These are phyloP conservation scores for Kluyveromyces nonfermentans DNA, from an alignment of 805 yeast genomes.

Conservation along the genomic window DNA sequence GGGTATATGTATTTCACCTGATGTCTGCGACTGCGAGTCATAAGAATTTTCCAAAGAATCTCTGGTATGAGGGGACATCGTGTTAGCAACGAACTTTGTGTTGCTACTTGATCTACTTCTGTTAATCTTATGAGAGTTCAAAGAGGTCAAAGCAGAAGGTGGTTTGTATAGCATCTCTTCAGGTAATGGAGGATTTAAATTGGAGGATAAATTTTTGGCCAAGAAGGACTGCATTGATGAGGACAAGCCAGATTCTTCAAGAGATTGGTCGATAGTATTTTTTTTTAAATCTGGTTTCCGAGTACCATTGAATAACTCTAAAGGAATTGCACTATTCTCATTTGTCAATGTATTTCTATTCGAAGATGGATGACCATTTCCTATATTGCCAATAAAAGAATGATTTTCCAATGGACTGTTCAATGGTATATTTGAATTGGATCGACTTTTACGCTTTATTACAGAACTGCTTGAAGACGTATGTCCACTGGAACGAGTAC, in stretches of 20 bases:
- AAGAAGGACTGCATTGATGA: background rate
- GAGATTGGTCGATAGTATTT: background rate
- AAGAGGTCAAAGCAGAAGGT: slow-evolving; percentile 1
- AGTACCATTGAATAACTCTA: background rate
- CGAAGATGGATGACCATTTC: background rate
- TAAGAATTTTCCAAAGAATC: background rate
- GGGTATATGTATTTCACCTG: slow-evolving; percentile 1
- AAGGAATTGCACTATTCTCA: background rate
- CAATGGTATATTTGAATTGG: slow-evolving; percentile 2
- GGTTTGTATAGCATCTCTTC: slow-evolving; percentile 7
- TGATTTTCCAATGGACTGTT: background rate
- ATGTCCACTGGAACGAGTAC: slow-evolving; percentile 2
- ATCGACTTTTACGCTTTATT: background rate
- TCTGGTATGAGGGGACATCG: background rate
- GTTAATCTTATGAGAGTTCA: background rate
- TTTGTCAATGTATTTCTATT: background rate
- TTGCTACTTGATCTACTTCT: slow-evolving; percentile 1
- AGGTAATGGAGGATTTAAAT: background rate
- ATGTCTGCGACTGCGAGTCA: background rate
- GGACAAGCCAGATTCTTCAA: slow-evolving; percentile 3
- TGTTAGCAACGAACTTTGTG: background rate
- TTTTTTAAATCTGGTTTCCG: background rate
- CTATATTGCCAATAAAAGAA: background rate
- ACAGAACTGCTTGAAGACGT: background rate
- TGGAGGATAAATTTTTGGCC: background rate